phyloP scores from a whole-genome alignment of 768 basidiomycete species.

The Lepiota brunneoincarnata region DNA sequence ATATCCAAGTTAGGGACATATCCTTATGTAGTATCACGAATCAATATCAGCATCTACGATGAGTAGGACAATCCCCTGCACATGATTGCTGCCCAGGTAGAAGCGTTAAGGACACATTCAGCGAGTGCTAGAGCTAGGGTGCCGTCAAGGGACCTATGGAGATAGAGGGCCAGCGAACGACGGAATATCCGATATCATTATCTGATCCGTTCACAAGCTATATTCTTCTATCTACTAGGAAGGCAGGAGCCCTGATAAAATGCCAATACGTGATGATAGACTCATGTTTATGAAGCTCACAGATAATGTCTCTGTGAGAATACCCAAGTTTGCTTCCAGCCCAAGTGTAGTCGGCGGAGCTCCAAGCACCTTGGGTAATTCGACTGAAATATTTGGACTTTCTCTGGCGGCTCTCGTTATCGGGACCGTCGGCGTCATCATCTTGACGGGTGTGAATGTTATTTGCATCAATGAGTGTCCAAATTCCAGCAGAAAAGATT shows the following conservation, averaged over 20 bases:
- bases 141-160: slow-evolving; percentile 29
- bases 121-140: slow-evolving; percentile 27
- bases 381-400: slow-evolving; percentile 23
- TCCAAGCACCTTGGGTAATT: slow-evolving; percentile 17
- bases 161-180: slow-evolving; percentile 27
- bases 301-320: slow-evolving; percentile 27
- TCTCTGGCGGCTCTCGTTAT: no score
- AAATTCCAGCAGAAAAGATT: slow-evolving; percentile 22
- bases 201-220: background rate
- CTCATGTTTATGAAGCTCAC: slow-evolving; percentile 13
- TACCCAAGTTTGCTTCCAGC: slow-evolving; percentile 26
- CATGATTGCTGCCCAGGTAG: slow-evolving; percentile 28
- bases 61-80: no score
- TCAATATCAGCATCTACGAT: no score
- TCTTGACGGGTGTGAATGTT: no score
- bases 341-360: slow-evolving; percentile 26
- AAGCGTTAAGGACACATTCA: slow-evolving; percentile 24
- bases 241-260: slow-evolving; percentile 28
- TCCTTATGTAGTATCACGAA: no score
- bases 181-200: slow-evolving; percentile 1
- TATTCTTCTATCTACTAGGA: slow-evolving; percentile 20
- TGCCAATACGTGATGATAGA: background rate
- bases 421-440: no score
- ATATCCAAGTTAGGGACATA: no score
- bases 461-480: slow-evolving; percentile 26